phyloP scores from a whole-genome alignment of 2,329 filamentous ascomycete species.

The Botrytis hyacinthi region DNA sequence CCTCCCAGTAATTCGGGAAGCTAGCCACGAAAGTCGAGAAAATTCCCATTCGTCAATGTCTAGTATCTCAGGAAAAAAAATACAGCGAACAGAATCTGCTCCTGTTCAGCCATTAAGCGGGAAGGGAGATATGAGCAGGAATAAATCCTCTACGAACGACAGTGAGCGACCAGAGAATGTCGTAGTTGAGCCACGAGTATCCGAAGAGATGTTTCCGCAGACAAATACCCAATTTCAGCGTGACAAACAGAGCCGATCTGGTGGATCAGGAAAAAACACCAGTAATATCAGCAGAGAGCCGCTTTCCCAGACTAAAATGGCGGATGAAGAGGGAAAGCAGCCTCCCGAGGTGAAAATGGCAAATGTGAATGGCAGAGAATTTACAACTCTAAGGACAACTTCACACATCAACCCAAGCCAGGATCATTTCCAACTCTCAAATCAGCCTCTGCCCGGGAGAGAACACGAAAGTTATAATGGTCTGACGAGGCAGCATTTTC shows the following conservation, averaged over 20 bases:
- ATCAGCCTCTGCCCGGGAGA: not conserved
- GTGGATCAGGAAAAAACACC: not conserved
- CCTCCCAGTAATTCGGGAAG: slow-evolving; percentile 23
- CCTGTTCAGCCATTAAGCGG: not conserved
- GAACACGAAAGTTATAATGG: not conserved
- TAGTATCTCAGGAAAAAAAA: not conserved
- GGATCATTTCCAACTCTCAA: not conserved
- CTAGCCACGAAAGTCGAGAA: not conserved
- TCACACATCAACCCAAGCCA: not conserved
- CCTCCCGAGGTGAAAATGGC: no score
- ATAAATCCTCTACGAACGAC: not conserved
- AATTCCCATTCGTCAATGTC: not conserved
- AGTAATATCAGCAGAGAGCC: not conserved
- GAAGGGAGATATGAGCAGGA: not conserved
- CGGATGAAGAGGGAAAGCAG: not conserved
- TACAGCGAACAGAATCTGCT: slow-evolving; percentile 12
- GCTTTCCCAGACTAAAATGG: not conserved
- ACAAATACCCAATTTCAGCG: not conserved
- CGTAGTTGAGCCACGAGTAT: not conserved
- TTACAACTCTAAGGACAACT: no score
- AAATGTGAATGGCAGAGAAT: not conserved
- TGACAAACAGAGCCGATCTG: not conserved
- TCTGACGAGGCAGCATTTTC: not conserved
- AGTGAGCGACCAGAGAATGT: not conserved
- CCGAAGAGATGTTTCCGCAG: not conserved